Evolutionary conservation across 2,329 filamentous ascomycete genomes (phyloP).

Genomic region (Trichoderma gracile): DNA sequence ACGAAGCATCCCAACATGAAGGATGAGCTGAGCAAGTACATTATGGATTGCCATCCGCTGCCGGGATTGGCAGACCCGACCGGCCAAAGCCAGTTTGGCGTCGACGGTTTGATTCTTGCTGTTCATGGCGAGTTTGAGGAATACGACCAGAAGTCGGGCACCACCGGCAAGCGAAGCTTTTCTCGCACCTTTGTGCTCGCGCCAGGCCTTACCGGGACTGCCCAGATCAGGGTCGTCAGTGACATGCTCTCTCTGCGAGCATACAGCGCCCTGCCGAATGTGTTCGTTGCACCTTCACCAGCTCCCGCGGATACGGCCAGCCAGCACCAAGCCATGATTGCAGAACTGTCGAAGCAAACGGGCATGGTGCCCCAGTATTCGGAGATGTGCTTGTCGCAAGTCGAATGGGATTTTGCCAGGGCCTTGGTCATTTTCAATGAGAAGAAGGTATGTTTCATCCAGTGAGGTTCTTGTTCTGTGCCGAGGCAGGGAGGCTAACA

Average conservation of each 20-base stretch:
- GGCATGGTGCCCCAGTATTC: slow-evolving; percentile 79
- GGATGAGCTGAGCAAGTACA: slow-evolving; percentile 69
- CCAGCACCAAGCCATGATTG: slow-evolving; percentile 68
- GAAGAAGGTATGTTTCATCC: slow-evolving; percentile 61
- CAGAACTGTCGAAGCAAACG: slow-evolving; percentile 74
- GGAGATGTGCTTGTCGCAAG: slow-evolving; percentile 76
- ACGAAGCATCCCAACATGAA: slow-evolving; percentile 74
- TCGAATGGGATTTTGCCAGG: slow-evolving; percentile 75
- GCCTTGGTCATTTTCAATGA: slow-evolving; percentile 75
- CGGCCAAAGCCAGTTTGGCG: slow-evolving; percentile 63
- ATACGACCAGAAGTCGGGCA: slow-evolving; percentile 56
- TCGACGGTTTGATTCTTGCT: slow-evolving; percentile 75
- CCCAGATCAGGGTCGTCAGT: slow-evolving; percentile 71
- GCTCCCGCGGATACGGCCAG: slow-evolving; percentile 32
- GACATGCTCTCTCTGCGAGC: slow-evolving; percentile 75
- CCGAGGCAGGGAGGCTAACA: background rate
- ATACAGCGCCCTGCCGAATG: slow-evolving; percentile 55
- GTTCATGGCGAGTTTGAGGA: slow-evolving; percentile 88
- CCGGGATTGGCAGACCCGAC: slow-evolving; percentile 70
- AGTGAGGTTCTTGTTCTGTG: background rate
- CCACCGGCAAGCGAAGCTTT: slow-evolving; percentile 71
- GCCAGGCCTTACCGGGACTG: slow-evolving; percentile 65
- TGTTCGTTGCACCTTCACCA: slow-evolving; percentile 39
- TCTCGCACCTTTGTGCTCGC: slow-evolving; percentile 79
- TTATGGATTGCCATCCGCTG: slow-evolving; percentile 78